Evolutionary conservation across 2,329 filamentous ascomycete species (phyloP), one percentile per base, ranked within the genome.

Genomic region (Xylaria sp.): DNA sequence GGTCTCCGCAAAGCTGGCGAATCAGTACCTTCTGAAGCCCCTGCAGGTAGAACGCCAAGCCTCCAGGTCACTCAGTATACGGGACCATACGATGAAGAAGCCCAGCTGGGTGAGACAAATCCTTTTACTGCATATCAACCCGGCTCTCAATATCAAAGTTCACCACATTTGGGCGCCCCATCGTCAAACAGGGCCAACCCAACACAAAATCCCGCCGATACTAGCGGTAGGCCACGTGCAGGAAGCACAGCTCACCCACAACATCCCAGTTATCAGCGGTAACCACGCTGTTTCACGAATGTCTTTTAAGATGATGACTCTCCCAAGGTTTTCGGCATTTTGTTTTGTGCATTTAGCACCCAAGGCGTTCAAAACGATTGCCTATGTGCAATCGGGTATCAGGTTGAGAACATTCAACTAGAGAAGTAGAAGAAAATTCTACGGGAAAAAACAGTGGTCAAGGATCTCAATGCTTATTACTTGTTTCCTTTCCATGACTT

Each of bases 1-100:
- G 69, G 73, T 29, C 67, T 69, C 27, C 72, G 73, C n/a, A 69
- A 64, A 57, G 71, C 72, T 15, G 73, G 73, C 25, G 72, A 73
- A 46, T 67, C 69, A 2, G 61, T 73, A 6, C 70, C 73, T 31
- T 11, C 56, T 8, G 66, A 66, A 13, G 33, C 64, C 9, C 46
- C 51, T 31, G 55, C 35, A 23, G 65, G 64, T 27, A 66, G 65
- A 35, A 62, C 64, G 0, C 71, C 72, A 2, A 67, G 68, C 43
- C 58, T 74, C 8, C 70, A 71, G 33, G 65, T 74, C 11, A 71
- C 73, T 7, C 71, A 74, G 53, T 70, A 72, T 47, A 60, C 68
- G 62, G 47, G 52, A 4, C 66, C 64, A 4, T 75, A 67, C 33
- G 73, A 75, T 43, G 73, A 75, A 55, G 73, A 75, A 54, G 72